These are phyloP conservation scores for Cutaneotrichosporon spelunceum DNA, from an alignment of 1,284 basidiomycete genomes.

Conservation along the genomic window DNA sequence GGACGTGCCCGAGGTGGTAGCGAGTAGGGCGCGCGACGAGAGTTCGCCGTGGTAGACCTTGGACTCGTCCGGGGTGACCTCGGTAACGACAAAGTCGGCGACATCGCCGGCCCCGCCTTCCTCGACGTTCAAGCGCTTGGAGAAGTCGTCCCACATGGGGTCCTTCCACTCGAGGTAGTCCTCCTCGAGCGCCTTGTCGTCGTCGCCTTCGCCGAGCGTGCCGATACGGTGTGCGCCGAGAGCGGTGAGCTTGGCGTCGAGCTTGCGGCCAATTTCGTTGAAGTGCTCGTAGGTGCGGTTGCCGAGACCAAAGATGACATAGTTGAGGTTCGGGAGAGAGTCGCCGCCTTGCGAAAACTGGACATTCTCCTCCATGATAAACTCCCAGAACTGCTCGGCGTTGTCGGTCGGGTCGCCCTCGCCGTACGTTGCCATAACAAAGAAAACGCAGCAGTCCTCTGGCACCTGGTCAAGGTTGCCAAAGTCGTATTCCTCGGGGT, in stretches of 20 bases:
- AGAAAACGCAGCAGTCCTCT: slow-evolving; percentile 72
- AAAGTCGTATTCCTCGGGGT: slow-evolving; percentile 97
- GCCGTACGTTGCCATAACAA: slow-evolving; percentile 97
- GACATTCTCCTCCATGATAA: slow-evolving; percentile 78
- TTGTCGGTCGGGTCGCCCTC: slow-evolving; percentile 99
- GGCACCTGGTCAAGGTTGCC: slow-evolving; percentile 90
- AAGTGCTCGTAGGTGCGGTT: slow-evolving; percentile 97
- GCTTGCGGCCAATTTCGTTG: slow-evolving; percentile 78
- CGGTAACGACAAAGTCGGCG: slow-evolving; percentile 89
- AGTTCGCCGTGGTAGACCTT: slow-evolving; percentile 92
- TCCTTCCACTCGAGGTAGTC: slow-evolving; percentile 99
- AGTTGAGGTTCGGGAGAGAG: slow-evolving; percentile 81
- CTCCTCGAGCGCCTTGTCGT: slow-evolving; percentile 99
- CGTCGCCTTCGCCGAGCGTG: slow-evolving; percentile 91
- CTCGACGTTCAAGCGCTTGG: slow-evolving; percentile 76
- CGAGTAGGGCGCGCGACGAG: slow-evolving; percentile 74
- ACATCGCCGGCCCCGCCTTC: slow-evolving; percentile 93
- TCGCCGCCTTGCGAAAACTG: slow-evolving; percentile 68
- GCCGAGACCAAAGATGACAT: slow-evolving; percentile 90
- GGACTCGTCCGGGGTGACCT: slow-evolving; percentile 69
- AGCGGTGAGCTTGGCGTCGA: slow-evolving; percentile 69
- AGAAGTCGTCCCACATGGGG: slow-evolving; percentile 87
- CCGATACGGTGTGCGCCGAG: slow-evolving; percentile 87
- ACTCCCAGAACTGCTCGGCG: slow-evolving; percentile 91
- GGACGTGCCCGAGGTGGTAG: slow-evolving; percentile 34